Evolutionary conservation across 2,329 filamentous ascomycete genomes (phyloP), one percentile per base, ranked within the genome.

Genomic region (Pleoardoris graminearum): DNA sequence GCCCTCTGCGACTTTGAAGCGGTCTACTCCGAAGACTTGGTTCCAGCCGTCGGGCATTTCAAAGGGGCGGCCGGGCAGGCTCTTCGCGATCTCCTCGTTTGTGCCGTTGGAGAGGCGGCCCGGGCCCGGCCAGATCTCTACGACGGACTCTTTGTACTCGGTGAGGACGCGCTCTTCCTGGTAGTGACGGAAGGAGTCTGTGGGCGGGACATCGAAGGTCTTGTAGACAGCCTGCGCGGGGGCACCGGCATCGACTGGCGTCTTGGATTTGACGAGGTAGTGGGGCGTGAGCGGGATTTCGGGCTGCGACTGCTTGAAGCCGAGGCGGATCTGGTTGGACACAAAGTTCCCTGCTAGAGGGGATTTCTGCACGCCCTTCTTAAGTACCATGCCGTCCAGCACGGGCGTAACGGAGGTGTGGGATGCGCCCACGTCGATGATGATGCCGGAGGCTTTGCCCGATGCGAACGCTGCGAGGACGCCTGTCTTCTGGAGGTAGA

Each of bases 1-100:
- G 36, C 90, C 90, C 76, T 99, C 94, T 1, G 88, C 87, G 10
- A 91, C 88, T 61, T 86, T 85, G 81, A 88, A 97, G 45, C 94
- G 87, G 73, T 97, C 92, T 50, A 87, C 83, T 57, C 90, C 88
- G 80, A 96, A 99, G 76, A 96, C 88, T 73, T 96, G 90, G 78
- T 97, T 99, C 78, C 88, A 92, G 45, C 94, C 94, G 70, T 97
- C 91, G 8, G 94, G 94, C 83, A 99, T 94, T 78, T 99, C 94
- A 67, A 97, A 99, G 10, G 94, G 89, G 47, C 91, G 87, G 35
- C 90, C 90, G 0, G 91, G 90, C 59, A 86, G 85, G 38, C 77
- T 81, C 70, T 84, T 87, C 52, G 87, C 86, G 42, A 85, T 80
- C 36, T 97, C 92, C 69, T 94, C 85, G 70, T 93, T 95, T 4